These are phyloP conservation scores for Lipomyces yamadae DNA, from an alignment of 805 yeast genomes.

Conservation along the genomic window DNA sequence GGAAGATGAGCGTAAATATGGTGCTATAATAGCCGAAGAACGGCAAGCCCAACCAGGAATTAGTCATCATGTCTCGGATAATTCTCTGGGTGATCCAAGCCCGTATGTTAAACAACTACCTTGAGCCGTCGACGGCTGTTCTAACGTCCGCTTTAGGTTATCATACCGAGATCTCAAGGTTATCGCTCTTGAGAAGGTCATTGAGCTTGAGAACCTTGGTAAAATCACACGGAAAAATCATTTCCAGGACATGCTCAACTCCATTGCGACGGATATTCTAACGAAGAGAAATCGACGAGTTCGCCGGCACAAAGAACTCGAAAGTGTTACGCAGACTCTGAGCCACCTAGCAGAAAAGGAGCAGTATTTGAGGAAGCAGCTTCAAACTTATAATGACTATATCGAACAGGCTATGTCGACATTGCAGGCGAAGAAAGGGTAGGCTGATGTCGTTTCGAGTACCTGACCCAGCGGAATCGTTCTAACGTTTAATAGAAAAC, in stretches of 20 bases:
- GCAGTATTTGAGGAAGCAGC: conserved; percentile 49
- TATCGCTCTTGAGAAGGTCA: conserved; percentile 70
- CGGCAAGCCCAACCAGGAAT: conserved; percentile 38
- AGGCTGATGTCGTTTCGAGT: conserved; percentile 41
- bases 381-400: conserved; percentile 52
- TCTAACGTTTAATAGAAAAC: conserved; percentile 28
- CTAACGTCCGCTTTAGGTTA: conserved; percentile 18
- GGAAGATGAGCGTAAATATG: conserved; percentile 70
- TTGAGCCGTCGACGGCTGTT: too few relatives aligned
- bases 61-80: conserved; percentile 38
- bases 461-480: background rate
- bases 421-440: conserved; percentile 51
- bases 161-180: conserved; percentile 79
- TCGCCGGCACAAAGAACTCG: conserved; percentile 54
- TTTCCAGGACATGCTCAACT: conserved; percentile 79
- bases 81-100: conserved; percentile 26
- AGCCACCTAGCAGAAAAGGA: conserved; percentile 54
- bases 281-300: conserved; percentile 59
- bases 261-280: conserved; percentile 78
- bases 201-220: conserved; percentile 75
- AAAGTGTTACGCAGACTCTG: conserved; percentile 53
- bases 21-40: conserved; percentile 58
- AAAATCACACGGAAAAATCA: conserved; percentile 67
- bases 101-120: background rate
- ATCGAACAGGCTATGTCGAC: conserved; percentile 58